These are phyloP conservation scores for Sclerotiophoma versabilis DNA, from an alignment of 2,329 filamentous ascomycete genomes.

Conservation along the genomic window DNA sequence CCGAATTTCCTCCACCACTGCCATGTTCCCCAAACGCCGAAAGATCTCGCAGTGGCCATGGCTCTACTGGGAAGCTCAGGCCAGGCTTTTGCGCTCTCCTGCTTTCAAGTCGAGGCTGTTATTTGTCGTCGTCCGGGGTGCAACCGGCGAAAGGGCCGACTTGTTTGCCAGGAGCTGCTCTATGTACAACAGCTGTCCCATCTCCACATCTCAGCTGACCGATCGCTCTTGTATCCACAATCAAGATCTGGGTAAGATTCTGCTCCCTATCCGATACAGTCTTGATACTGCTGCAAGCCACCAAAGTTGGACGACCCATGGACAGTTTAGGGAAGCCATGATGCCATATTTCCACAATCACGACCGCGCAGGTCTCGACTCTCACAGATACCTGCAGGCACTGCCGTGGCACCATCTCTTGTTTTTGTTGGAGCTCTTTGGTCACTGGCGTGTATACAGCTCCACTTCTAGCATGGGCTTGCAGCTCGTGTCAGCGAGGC, in stretches of 20 bases:
- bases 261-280: conserved; percentile 1
- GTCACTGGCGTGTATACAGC: conserved; percentile 12
- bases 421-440: conserved; percentile 2
- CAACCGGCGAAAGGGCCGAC: conserved; percentile 6
- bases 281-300: conserved; percentile 7
- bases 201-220: not conserved
- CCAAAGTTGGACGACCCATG: not conserved
- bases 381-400: conserved; percentile 7
- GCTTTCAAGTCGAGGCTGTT: not conserved
- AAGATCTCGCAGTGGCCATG: not conserved
- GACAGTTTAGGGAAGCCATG: not conserved
- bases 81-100: not conserved
- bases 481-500: conserved; percentile 16
- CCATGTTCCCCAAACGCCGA: conserved; percentile 4
- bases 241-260: conserved; percentile 2
- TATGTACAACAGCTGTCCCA: conserved; percentile 2
- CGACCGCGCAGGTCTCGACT: not conserved
- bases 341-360: not conserved
- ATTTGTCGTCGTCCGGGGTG: conserved; percentile 10
- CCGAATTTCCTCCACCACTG: not conserved
- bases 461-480: conserved; percentile 14
- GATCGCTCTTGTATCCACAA: conserved; percentile 1
- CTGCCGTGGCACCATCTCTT: conserved; percentile 7
- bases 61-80: conserved; percentile 3
- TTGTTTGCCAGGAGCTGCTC: not conserved